These are phyloP conservation scores for Gamsiella multidivaricata DNA, from an alignment of 192 early-diverging fungal genomes.

Conservation along the genomic window DNA sequence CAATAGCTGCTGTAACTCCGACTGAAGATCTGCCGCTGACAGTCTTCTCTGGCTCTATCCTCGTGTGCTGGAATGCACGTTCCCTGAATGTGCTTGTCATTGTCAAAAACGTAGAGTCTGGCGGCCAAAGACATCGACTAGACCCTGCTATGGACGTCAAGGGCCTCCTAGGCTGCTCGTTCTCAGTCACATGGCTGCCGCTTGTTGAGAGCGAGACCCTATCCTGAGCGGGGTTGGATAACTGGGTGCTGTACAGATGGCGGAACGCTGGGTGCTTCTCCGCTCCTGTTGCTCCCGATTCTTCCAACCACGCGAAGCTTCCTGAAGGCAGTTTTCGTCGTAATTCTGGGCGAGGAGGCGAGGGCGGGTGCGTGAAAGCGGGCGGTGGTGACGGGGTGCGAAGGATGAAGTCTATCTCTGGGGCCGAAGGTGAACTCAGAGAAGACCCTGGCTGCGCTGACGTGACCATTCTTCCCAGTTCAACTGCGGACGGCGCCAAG, in stretches of 20 bases:
- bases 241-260: not conserved
- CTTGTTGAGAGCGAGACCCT: too few species aligned
- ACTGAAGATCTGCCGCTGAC: not conserved
- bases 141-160: conserved; percentile 42
- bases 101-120: conserved; percentile 37
- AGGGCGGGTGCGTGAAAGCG: conserved; percentile 17
- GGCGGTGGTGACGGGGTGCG: conserved; percentile 20
- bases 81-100: conserved; percentile 24
- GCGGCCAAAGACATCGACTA: conserved; percentile 50
- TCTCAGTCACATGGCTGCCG: not conserved
- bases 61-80: not conserved
- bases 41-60: not conserved
- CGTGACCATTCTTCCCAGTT: not conserved
- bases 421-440: conserved; percentile 4
- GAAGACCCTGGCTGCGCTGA: conserved; percentile 8
- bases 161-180: conserved; percentile 7
- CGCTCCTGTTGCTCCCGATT: not conserved
- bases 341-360: conserved; percentile 15
- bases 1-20: not conserved
- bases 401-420: conserved; percentile 18
- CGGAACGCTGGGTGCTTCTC: not conserved
- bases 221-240: too few species aligned
- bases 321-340: not conserved
- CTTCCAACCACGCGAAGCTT: too few species aligned
- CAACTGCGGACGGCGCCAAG: not conserved